phyloP scores from a whole-genome alignment of 495 filamentous ascomycete genomes.

The Clohesyomyces aquaticus region DNA sequence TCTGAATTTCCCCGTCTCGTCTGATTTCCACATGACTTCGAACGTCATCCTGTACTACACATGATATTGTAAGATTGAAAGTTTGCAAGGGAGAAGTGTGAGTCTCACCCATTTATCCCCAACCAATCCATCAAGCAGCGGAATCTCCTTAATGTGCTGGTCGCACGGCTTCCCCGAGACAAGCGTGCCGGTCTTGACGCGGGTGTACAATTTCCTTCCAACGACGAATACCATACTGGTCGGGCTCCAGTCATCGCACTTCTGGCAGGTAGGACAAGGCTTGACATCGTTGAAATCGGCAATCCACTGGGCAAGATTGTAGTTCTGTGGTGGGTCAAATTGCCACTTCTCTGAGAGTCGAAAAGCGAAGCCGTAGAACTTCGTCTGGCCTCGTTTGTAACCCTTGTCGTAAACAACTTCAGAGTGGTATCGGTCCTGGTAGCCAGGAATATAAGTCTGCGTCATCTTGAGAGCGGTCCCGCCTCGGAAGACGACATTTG shows the following conservation, averaged over 20 bases:
- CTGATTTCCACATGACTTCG: conserved; percentile 55
- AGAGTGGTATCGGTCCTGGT: conserved; percentile 60
- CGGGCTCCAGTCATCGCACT: conserved; percentile 59
- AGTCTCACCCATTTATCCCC: too few relatives aligned
- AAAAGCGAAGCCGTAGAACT: conserved; percentile 62
- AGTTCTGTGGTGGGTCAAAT: conserved; percentile 53
- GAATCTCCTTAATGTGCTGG: conserved; percentile 47
- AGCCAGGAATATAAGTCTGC: conserved; percentile 55
- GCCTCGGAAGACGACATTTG: conserved; percentile 49
- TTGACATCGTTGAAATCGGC: conserved; percentile 55
- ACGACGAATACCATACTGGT: conserved; percentile 58
- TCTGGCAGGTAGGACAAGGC: too few relatives aligned
- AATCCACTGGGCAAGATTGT: conserved; percentile 62
- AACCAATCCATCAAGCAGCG: too few relatives aligned
- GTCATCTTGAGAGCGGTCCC: conserved; percentile 57
- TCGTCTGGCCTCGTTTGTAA: conserved; percentile 55
- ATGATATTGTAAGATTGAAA: conserved; percentile 54
- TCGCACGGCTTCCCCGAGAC: conserved; percentile 47
- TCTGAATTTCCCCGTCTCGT: conserved; percentile 54
- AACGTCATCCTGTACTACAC: conserved; percentile 57
- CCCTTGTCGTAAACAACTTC: conserved; percentile 55
- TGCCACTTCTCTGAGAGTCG: conserved; percentile 57
- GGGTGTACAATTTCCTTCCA: conserved; percentile 53
- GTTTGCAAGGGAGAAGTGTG: too few relatives aligned
- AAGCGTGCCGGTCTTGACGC: conserved; percentile 54